Evolutionary conservation across 164 flowering plant genomes (phyloP).

Genomic region (Chloranthus sessilifolius): DNA sequence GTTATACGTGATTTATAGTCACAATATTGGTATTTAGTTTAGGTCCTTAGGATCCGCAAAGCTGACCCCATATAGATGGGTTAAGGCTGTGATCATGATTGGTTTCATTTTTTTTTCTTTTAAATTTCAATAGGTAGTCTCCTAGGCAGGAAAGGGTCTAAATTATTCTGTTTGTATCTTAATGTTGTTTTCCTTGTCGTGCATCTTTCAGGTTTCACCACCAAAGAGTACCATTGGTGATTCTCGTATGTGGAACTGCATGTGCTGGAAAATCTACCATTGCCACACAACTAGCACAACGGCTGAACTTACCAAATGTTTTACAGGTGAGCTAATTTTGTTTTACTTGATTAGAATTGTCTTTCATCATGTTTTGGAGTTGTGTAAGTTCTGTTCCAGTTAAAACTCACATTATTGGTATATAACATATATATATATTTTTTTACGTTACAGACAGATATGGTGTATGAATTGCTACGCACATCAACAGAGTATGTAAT

Average conservation of each 20-base stretch:
- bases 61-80: too few relatives aligned
- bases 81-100: too few relatives aligned
- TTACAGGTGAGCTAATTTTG: slow-evolving; percentile 54
- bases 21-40: too few relatives aligned
- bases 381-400: not conserved
- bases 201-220: slow-evolving; percentile 74
- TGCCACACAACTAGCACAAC: slow-evolving; percentile 98
- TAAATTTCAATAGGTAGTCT: too few relatives aligned
- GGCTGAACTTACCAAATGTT: slow-evolving; percentile 95
- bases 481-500: slow-evolving; percentile 91
- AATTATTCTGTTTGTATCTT: not conserved
- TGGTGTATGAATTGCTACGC: slow-evolving; percentile 95
- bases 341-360: not conserved
- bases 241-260: slow-evolving; percentile 98
- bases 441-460: slow-evolving; percentile 68
- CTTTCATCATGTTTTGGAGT: not conserved
- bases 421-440: too few relatives aligned
- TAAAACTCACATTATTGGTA: too few relatives aligned
- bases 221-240: slow-evolving; percentile 92
- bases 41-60: too few relatives aligned
- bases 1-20: too few relatives aligned
- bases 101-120: too few relatives aligned
- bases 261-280: slow-evolving; percentile 96
- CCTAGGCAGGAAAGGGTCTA: too few relatives aligned
- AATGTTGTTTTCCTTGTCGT: slow-evolving; percentile 1